Evolutionary conservation across 352 stramenopile genomes (phyloP).

Genomic region (Phytophthora lateralis): DNA sequence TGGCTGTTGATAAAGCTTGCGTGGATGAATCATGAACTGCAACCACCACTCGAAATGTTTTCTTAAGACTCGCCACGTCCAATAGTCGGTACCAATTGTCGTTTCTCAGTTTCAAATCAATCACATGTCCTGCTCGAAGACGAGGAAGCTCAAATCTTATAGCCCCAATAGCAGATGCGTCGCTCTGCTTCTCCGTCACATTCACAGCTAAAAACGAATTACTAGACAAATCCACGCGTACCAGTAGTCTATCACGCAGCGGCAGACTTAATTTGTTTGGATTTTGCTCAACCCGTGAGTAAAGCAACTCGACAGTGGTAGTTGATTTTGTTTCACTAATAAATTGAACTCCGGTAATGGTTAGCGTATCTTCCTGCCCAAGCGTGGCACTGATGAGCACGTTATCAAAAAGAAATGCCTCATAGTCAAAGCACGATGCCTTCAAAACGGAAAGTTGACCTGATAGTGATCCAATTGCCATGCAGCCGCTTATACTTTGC

Average conservation of each 20-base stretch:
- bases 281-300: slow-evolving; percentile 1
- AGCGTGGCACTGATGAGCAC: slow-evolving; percentile 1
- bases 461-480: slow-evolving; percentile 39
- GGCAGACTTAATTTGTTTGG: not conserved
- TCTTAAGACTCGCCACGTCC: slow-evolving; percentile 37
- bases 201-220: slow-evolving; percentile 17
- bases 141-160: slow-evolving; percentile 23
- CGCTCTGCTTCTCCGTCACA: not conserved
- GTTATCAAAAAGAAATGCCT: slow-evolving; percentile 40
- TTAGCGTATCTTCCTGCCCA: slow-evolving; percentile 1
- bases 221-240: slow-evolving; percentile 15
- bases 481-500: slow-evolving; percentile 43
- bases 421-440: slow-evolving; percentile 56
- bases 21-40: slow-evolving; percentile 44
- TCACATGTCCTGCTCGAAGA: slow-evolving; percentile 8
- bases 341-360: slow-evolving; percentile 20
- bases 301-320: slow-evolving; percentile 16
- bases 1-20: slow-evolving; percentile 24
- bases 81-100: slow-evolving; percentile 43
- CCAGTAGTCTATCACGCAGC: slow-evolving; percentile 7
- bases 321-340: slow-evolving; percentile 5
- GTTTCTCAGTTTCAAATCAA: slow-evolving; percentile 39
- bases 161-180: slow-evolving; percentile 6
- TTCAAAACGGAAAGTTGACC: slow-evolving; percentile 49
- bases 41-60: slow-evolving; percentile 43